A percentile compares a stretch with the other conserved stretches of the same genome.
phyloP scores from a whole-genome alignment of 2,329 filamentous ascomycete species.

The Curvularia spicifera region DNA sequence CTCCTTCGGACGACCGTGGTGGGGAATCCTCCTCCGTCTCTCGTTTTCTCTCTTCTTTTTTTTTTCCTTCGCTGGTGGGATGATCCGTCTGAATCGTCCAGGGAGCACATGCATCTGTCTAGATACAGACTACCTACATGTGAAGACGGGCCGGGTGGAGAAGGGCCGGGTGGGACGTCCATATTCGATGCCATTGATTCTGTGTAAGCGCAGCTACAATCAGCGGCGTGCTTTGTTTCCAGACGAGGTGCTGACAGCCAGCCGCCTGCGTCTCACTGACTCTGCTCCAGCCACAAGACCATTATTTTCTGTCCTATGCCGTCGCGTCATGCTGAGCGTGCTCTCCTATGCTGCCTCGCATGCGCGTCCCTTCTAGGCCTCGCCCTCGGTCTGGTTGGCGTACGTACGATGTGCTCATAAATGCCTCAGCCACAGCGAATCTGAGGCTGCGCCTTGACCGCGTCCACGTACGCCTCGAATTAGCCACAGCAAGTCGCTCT shows the following conservation, averaged over 20 bases:
- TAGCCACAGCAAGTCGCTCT: constrained; percentile 6
- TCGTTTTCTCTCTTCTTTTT: background rate
- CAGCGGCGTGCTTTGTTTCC: constrained; percentile 21
- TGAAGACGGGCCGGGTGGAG: background rate
- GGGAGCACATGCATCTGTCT: background rate
- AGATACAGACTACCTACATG: background rate
- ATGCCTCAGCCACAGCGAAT: constrained; percentile 12
- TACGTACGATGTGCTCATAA: constrained; percentile 4
- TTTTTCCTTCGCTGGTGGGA: constrained; percentile 4
- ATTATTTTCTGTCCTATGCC: background rate
- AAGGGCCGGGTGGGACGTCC: background rate
- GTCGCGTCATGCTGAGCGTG: background rate
- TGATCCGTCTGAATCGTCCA: constrained; percentile 7
- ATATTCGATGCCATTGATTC: background rate
- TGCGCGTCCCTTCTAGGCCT: background rate
- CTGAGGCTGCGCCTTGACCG: background rate
- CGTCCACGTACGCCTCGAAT: constrained; percentile 17
- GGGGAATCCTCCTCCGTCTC: constrained; percentile 17
- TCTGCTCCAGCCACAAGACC: constrained; percentile 16
- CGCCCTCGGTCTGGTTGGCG: background rate
- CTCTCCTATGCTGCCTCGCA: background rate
- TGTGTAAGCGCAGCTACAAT: constrained; percentile 15
- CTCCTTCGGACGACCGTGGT: constrained; percentile 10
- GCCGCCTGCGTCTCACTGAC: constrained; percentile 13
- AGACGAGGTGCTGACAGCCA: constrained; percentile 28